A percentile compares a stretch with the other conserved stretches of the same genome.
Conservation (phyloP, 192 early-diverging fungal genomes). For the Backusella tuberculispora region DNA sequence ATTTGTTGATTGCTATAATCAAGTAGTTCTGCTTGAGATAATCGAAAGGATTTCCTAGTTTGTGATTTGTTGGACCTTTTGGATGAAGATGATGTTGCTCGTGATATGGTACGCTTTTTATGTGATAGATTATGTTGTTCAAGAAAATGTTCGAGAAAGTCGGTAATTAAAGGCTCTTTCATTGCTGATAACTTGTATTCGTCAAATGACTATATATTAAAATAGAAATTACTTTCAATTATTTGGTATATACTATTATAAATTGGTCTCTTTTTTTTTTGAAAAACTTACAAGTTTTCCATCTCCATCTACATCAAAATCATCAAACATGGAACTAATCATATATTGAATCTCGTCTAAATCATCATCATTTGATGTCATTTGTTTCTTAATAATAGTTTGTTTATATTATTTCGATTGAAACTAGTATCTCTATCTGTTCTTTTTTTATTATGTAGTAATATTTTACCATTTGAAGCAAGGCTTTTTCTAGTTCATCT, state of each 20-base stretch:
- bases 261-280: too few species aligned
- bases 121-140: slow-evolving; percentile 48
- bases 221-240: slow-evolving; percentile 1
- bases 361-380: slow-evolving; percentile 69
- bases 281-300: slow-evolving; percentile 61
- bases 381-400: slow-evolving; percentile 1
- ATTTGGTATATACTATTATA: neutral
- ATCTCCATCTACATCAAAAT: slow-evolving; percentile 81
- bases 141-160: slow-evolving; percentile 78
- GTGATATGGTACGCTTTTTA: slow-evolving; percentile 28
- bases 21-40: slow-evolving; percentile 41
- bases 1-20: slow-evolving; percentile 39
- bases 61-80: slow-evolving; percentile 25
- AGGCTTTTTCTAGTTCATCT: slow-evolving; percentile 69
- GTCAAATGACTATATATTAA: slow-evolving; percentile 56
- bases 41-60: slow-evolving; percentile 24
- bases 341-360: slow-evolving; percentile 60
- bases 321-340: slow-evolving; percentile 75
- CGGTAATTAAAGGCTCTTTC: slow-evolving; percentile 76
- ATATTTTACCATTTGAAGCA: slow-evolving; percentile 69
- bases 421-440: neutral
- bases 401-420: neutral
- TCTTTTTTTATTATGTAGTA: neutral
- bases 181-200: slow-evolving; percentile 80
- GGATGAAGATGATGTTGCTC: slow-evolving; percentile 29